Percentiles rank a stretch among this genome's conserved stretches.
These are phyloP conservation scores for Astrocystis sublimbata DNA, from an alignment of 495 filamentous ascomycete species.

Conservation along the genomic window DNA sequence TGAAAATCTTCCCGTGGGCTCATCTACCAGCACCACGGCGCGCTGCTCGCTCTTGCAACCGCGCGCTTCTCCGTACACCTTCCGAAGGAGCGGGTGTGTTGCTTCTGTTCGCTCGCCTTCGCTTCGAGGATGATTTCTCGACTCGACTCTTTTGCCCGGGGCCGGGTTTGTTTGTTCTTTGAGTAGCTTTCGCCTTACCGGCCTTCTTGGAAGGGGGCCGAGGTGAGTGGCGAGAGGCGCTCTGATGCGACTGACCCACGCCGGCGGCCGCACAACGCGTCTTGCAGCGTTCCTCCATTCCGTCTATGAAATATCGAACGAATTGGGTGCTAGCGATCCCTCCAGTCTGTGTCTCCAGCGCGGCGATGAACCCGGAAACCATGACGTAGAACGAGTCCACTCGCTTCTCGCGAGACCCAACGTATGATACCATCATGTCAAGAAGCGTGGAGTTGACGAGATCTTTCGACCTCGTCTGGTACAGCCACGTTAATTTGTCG, in stretches of 20 bases:
- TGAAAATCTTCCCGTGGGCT: neutral
- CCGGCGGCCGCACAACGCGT: slow-evolving; percentile 48
- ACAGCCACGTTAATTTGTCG: slow-evolving; percentile 76
- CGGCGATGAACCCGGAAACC: slow-evolving; percentile 87
- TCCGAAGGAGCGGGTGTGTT: neutral
- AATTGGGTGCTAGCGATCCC: slow-evolving; percentile 84
- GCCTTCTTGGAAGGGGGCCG: neutral
- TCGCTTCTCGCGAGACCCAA: slow-evolving; percentile 73
- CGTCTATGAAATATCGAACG: slow-evolving; percentile 71
- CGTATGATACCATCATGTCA: slow-evolving; percentile 67
- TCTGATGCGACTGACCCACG: slow-evolving; percentile 59
- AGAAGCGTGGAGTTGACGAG: slow-evolving; percentile 78
- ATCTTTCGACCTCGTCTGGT: slow-evolving; percentile 74
- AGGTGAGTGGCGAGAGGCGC: neutral
- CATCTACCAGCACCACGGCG: neutral
- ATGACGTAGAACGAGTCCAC: slow-evolving; percentile 88
- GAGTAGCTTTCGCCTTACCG: neutral
- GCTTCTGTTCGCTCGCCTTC: neutral
- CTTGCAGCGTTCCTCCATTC: slow-evolving; percentile 58
- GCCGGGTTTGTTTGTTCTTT: neutral
- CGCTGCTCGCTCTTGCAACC: neutral
- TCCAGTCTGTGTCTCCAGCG: slow-evolving; percentile 81
- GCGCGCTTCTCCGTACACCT: slow-evolving; percentile 6
- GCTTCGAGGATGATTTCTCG: slow-evolving; percentile 2
- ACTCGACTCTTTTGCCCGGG: neutral